A percentile compares a stretch with the other conserved stretches of the same genome.
phyloP scores from a whole-genome alignment of 1,139 yeast species.

The Pichia sp. region DNA sequence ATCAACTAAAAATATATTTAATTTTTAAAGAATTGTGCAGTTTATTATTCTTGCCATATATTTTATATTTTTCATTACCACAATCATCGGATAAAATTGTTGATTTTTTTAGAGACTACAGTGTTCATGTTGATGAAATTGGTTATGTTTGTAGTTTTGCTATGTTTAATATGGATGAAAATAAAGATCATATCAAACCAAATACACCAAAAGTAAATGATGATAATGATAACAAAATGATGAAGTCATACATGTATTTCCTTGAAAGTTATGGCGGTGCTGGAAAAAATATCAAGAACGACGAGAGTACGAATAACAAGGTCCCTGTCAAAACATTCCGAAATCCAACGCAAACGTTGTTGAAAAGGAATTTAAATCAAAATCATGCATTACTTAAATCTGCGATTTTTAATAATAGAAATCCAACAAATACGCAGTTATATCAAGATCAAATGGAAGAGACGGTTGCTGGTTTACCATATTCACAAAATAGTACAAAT shows the following conservation, averaged over 20 bases:
- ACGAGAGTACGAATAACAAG: conserved; percentile 12
- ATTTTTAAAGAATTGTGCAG: conserved; percentile 75
- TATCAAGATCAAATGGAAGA: conserved; percentile 25
- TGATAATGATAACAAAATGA: conserved; percentile 79
- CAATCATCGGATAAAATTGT: conserved; percentile 65
- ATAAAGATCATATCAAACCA: conserved; percentile 33
- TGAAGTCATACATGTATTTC: conserved; percentile 81
- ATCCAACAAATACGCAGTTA: not conserved
- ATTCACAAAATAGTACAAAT: conserved; percentile 17
- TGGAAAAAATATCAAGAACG: not conserved
- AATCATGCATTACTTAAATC: conserved; percentile 17
- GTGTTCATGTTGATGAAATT: conserved; percentile 86
- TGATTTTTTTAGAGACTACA: conserved; percentile 84
- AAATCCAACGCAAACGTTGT: conserved; percentile 10
- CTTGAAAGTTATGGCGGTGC: conserved; percentile 65
- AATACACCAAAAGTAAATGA: conserved; percentile 48
- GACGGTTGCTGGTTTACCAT: conserved; percentile 24
- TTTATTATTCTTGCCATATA: conserved; percentile 76
- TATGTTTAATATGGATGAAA: conserved; percentile 73
- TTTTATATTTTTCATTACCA: conserved; percentile 79
- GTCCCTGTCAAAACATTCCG: not conserved
- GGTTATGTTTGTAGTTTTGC: conserved; percentile 95
- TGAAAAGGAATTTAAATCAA: conserved; percentile 5
- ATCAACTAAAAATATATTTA: conserved; percentile 67
- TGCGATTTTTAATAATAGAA: conserved; percentile 20